Base-by-base conservation (phyloP, 768 basidiomycete species). In the Agrocybe praecox region DNA sequence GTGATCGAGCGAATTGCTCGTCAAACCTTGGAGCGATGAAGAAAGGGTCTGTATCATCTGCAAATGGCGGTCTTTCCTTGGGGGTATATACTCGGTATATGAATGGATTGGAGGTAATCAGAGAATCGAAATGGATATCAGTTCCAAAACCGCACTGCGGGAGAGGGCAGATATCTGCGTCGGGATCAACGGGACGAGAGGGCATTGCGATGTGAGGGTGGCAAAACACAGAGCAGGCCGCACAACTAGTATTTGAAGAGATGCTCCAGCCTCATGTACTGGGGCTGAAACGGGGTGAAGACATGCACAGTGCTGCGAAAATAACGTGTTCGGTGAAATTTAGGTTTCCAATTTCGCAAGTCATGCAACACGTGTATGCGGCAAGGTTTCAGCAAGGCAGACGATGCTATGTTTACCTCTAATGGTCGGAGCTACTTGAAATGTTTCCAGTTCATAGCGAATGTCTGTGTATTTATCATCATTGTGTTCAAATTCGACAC, bases 61-160 rank as follows among this genome's bases (percentile, higher is more conserved):
- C 72, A 62, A 80, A 79, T 18, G 80, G 80, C 1, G 83, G 81
- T 43, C 73, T 77, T 54, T 80, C 77, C 66, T 85, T 89, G 24
- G 90, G 90, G 33, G 89, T 90, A 67, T 92, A 86, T 14, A 92
- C 84, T 43, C 90, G 88, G 76, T 89, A 92, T 63, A 92, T 80
- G 72, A 90, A 91, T 32, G 81, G 84, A 67, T 91, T 92, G 52
- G 79, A 75, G 52, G 80, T 73, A 61, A 87, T 71, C 44, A 92
- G 81, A 33, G 72, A 74, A 51, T 82, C 80, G 66, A 92, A 92
- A 43, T 83, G 76, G 67, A 80, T 72, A 60, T 87, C 83, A 43
- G 81, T 66, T 43, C 85, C 81, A 67, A 90, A 91, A 51, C 90
- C 89, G 64, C 87, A 87, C 69, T 90, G 90, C 52, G 90, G 89